Base-by-base conservation (phyloP, 306 rosid species). In the Chamaecrista fasciculata region DNA sequence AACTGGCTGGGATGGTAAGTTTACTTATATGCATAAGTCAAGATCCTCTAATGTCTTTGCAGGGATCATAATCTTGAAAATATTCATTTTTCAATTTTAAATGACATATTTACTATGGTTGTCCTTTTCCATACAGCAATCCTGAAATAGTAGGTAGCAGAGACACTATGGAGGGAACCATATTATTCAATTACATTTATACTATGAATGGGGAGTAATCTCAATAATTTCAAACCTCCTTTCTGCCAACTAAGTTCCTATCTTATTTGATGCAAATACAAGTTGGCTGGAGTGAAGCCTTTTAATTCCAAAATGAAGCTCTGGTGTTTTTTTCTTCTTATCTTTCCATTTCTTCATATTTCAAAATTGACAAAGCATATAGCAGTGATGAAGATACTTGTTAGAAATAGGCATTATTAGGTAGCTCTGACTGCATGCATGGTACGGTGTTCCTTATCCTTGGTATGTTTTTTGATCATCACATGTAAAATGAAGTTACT, bases 1-100 rank as follows among this genome's bases (percentile, higher is more conserved):
- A 83, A 75, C 71, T 93, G 36, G 97, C 97, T 4, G 98, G 97
- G 55, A 90, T 90, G 97, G 98, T 93, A 89, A 73, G 91, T 77
- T 39, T 23, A 16, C 66, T 43, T 71, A 43, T 50, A 7, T n/a
- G n/a, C 6, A 18, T 58, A 65, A 60, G 14, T 62, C 11, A 34
- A 36, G 51, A 60, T 75, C 12, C 62, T 12, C 18, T 55, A 10
- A 60, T 24, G 21, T n/a, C 46, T 37, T 79, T 33, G n/a, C 37
- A 34, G 29, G 29, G 11, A 62, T 63, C n/a, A 11, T 53, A 23
- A 44, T 25, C 62, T 34, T 63, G 14, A 69, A 61, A 40, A 8
- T 59, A 37, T 18, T 11, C 26, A 25, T 76, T 24, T 47, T 78
- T 48, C 49, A 4, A 26, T 14, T 57, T 16, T 34, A 53, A 51